Base-by-base conservation (phyloP, 805 yeast genomes). In the Candida sphagnicola region DNA sequence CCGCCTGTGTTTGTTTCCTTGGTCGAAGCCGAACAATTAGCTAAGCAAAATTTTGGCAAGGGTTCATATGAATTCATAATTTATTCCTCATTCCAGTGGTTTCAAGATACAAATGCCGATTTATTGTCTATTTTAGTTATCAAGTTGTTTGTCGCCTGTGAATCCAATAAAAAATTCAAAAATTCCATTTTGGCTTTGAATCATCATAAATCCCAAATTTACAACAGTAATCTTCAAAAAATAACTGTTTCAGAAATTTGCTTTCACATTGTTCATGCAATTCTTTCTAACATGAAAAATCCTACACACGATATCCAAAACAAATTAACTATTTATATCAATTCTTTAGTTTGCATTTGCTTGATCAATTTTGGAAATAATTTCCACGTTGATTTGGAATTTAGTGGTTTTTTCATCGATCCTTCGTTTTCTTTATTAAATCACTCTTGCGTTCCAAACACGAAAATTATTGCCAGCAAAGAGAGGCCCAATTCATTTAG, bases 1-100 rank as follows among this genome's bases (percentile, higher is more conserved):
- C 44, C 58, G 13, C 57, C 56, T 30, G 57, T 57, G 17, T 54
- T 60, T 23, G 56, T 61, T 14, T 42, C 56, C 26, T 52, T 56
- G 18, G 57, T 51, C 15, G 65, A 59, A 46, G 39, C 48, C 13
- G 41, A 13, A 12, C 13, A 10, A 26, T 12, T 26, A n/a, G 12
- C 12, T 8, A 8, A 5, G 5, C 15, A 5, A 12, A 5, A 10
- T 8, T 8, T 12, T 26, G 29, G 5, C 13, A 21, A n/a, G 8
- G 15, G 18, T n/a, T 18, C 35, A 18, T 17, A 17, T 4, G 25
- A n/a, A 6, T 18, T 15, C 5, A 6, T 8, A 14, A 21, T 31
- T 6, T 31, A 31, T 18, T 17, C 35, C 4, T 4, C 13, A 5
- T 31, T 31, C 35, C 8, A 31, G 13, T 15, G 16, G 18, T 31